Base-by-base conservation (phyloP, 257 asterid species). In the Nicotiana attenuata region DNA sequence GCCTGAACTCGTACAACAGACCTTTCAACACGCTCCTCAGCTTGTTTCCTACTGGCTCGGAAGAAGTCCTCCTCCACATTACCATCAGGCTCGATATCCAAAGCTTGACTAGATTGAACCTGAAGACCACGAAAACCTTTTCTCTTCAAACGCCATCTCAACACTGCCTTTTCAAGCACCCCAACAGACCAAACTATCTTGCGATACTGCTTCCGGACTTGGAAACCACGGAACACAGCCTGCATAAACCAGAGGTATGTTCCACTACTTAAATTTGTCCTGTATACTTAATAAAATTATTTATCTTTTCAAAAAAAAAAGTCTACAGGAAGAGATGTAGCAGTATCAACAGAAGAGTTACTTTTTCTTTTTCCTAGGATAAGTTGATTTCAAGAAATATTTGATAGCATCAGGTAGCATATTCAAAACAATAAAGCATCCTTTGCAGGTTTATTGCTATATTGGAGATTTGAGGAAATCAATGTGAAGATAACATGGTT, bases 21-120 rank as follows among this genome's bases (percentile, higher is more conserved):
- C 85, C 97, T 88, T 90, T 96, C 98, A 1, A 94, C 96, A 52
- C 99, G 99, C 83, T 93, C 98, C 88, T 94, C 99, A 0, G 99
- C 99, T 88, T 92, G 98, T 84, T 92, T 91, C 90, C 99, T 88
- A 90, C 99, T 90, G 80, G 94, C 98, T 82, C 63, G 81, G 91
- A 93, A 96, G 91, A 96, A 96, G 81, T 88, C 97, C 87, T 96
- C 99, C 84, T 94, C 98, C 57, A 24, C 90, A 22, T 83, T 90
- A 82, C 84, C 68, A 77, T 86, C 94, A 47, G 78, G 38, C 33
- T 15, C 47, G 78, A 22, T 24, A 47, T 73, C 78, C 60, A 73
- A 61, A 47, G 59, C 6, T 73, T 45, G 38, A 68, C 75, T 85
- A 10, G 90, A 83, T n/a, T 87, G 85, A 80, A 89, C 91, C 82